phyloP scores from a whole-genome alignment of 306 rosid genomes.

The Trichosanthes truncata region DNA sequence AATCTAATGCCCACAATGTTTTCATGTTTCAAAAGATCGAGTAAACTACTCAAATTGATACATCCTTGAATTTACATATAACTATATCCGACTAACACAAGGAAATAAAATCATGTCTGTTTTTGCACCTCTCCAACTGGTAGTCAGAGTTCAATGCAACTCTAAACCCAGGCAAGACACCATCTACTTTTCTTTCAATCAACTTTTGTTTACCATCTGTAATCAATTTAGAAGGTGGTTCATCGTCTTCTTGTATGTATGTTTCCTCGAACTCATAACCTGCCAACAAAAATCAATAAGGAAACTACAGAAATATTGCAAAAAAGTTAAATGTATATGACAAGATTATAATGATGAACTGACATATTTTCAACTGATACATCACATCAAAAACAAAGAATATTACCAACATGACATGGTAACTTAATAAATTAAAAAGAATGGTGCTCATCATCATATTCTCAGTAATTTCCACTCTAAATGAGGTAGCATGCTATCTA shows the following conservation, averaged over 20 bases:
- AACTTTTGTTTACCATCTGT: slow-evolving; percentile 41
- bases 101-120: background rate
- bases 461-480: background rate
- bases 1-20: background rate
- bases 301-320: background rate
- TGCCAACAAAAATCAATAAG: slow-evolving; percentile 12
- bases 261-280: slow-evolving; percentile 70
- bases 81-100: background rate
- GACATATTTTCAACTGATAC: background rate
- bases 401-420: background rate
- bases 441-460: background rate
- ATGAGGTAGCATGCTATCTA: background rate
- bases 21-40: background rate
- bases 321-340: background rate
- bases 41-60: background rate
- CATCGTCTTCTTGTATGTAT: slow-evolving; percentile 67
- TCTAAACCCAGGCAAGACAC: slow-evolving; percentile 67
- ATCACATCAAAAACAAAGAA: background rate
- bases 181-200: slow-evolving; percentile 37
- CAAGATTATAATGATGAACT: background rate
- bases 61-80: slow-evolving; percentile 4
- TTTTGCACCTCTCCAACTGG: slow-evolving; percentile 57
- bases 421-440: background rate
- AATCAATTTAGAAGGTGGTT: slow-evolving; percentile 53
- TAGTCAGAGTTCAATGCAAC: slow-evolving; percentile 68